Percentiles rank a stretch among this genome's conserved stretches.
These are phyloP conservation scores for Prunus kanzakura DNA, from an alignment of 306 rosid species.

Conservation along the genomic window DNA sequence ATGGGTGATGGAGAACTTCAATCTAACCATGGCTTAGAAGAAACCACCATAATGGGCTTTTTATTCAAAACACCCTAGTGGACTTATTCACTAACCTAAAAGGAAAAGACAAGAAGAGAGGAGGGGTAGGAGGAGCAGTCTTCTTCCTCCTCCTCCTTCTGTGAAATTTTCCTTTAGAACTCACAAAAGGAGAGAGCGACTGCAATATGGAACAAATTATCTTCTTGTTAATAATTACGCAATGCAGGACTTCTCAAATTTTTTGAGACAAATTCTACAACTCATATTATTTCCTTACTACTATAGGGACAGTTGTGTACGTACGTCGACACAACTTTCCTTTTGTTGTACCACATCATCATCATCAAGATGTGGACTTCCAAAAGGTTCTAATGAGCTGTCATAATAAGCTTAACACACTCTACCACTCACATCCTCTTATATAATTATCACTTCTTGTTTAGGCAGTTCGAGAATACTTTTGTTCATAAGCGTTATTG, in stretches of 20 bases:
- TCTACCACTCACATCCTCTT: no score
- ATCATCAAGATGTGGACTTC: neutral
- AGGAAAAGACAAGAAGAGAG: no score
- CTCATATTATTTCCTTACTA: neutral
- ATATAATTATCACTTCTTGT: no score
- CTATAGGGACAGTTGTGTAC: neutral
- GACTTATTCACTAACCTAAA: no score
- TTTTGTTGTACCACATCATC: neutral
- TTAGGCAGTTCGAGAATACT: no score
- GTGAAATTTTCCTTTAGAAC: no score
- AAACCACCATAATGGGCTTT: fast-evolving
- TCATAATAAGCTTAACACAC: no score
- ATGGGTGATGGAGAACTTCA: no score
- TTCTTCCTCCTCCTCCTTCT: no score
- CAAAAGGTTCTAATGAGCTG: neutral
- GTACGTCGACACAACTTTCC: neutral
- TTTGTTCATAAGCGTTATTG: no score
- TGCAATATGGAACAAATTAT: fast-evolving
- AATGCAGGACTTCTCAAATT: neutral
- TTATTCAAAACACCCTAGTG: fast-evolving
- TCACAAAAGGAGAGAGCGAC: fast-evolving
- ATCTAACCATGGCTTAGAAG: no score
- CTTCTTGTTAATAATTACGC: neutral
- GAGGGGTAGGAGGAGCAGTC: fast-evolving
- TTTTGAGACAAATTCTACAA: no score